A percentile compares a stretch with the other conserved stretches of the same genome.
These are phyloP conservation scores for Mycena galopus DNA, from an alignment of 768 basidiomycete species.

Conservation along the genomic window DNA sequence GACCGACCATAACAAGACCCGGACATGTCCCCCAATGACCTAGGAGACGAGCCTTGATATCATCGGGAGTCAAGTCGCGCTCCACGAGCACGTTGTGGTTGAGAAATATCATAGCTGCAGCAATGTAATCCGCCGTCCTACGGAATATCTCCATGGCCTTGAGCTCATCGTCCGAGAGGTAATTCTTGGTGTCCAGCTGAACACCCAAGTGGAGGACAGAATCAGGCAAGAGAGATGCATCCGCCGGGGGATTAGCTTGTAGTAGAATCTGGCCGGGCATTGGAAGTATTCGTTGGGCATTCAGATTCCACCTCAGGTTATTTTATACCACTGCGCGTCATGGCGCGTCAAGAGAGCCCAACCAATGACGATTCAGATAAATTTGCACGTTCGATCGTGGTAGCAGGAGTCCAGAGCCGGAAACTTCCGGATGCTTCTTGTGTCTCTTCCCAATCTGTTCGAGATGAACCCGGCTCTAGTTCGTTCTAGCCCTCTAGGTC, in stretches of 20 bases:
- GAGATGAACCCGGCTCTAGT: neutral
- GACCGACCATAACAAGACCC: slow-evolving; percentile 25
- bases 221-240: slow-evolving; percentile 76
- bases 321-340: slow-evolving; percentile 12
- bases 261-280: slow-evolving; percentile 73
- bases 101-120: slow-evolving; percentile 89
- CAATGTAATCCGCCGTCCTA: slow-evolving; percentile 76
- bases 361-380: neutral
- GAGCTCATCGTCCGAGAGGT: slow-evolving; percentile 65
- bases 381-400: neutral
- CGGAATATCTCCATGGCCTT: slow-evolving; percentile 65
- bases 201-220: slow-evolving; percentile 64
- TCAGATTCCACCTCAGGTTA: neutral
- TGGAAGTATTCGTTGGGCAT: slow-evolving; percentile 3
- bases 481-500: neutral
- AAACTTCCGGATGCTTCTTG: neutral
- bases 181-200: slow-evolving; percentile 59
- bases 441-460: neutral
- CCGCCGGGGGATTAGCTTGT: slow-evolving; percentile 78
- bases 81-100: slow-evolving; percentile 79
- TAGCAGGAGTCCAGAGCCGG: neutral
- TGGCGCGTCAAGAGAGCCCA: neutral
- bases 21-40: slow-evolving; percentile 83
- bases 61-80: slow-evolving; percentile 66
- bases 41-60: slow-evolving; percentile 86